phyloP scores from a whole-genome alignment of 345 rosid genomes.

The Salix suchowensis region DNA sequence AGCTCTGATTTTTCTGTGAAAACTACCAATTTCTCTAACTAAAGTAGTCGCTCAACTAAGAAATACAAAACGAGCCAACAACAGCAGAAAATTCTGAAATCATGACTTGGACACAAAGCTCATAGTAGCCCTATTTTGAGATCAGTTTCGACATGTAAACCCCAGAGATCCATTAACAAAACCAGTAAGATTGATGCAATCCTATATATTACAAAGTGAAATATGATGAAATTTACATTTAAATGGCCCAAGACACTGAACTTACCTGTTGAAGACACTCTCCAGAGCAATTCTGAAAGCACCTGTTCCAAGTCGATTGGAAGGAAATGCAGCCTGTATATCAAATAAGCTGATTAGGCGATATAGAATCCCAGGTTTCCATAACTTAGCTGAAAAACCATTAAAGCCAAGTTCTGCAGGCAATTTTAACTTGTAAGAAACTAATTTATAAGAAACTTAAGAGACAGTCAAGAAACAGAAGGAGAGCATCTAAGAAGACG shows the following conservation, averaged over 20 bases:
- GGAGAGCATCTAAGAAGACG: neutral
- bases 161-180: neutral
- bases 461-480: too few species aligned
- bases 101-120: neutral
- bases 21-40: neutral
- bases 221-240: neutral
- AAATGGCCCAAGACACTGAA: neutral
- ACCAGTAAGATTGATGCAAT: neutral
- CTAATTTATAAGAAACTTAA: neutral
- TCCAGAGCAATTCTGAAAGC: constrained; percentile 49
- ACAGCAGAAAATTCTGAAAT: neutral
- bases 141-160: neutral
- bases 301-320: constrained; percentile 44
- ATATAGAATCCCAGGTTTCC: neutral
- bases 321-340: constrained; percentile 41
- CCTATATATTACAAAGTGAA: neutral
- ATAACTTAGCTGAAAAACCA: neutral
- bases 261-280: constrained; percentile 44
- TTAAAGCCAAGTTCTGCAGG: neutral
- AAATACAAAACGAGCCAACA: neutral
- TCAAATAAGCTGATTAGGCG: neutral
- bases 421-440: neutral
- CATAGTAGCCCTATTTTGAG: neutral
- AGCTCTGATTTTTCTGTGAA: neutral
- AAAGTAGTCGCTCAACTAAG: neutral